Conservation (phyloP, 345 rosid species). For the Linum lewisii region DNA sequence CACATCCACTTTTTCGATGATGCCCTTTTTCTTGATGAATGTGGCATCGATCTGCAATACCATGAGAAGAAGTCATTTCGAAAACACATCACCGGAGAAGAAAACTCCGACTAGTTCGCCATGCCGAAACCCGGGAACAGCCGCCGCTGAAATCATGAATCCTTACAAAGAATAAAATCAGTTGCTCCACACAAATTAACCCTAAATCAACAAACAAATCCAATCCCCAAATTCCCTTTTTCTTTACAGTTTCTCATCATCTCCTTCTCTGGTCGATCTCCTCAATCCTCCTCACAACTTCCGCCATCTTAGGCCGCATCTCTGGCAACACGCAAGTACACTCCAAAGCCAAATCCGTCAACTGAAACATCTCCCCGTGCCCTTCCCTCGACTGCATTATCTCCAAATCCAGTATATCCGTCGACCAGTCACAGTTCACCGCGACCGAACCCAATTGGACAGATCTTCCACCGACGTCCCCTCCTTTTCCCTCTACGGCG, state of each 20-base stretch:
- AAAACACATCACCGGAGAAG: no score
- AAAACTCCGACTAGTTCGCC: no score
- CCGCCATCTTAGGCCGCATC: constrained; percentile 37
- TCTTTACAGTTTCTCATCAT: background rate
- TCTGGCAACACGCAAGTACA: constrained; percentile 33
- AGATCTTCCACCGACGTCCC: constrained; percentile 18
- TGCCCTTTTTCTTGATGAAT: no score
- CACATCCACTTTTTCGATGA: no score
- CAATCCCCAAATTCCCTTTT: background rate
- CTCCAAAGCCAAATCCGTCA: constrained; percentile 41
- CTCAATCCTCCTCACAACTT: constrained; percentile 30
- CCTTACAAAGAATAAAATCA: no score
- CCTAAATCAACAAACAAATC: background rate
- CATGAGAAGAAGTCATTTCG: no score
- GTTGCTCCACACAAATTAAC: no score
- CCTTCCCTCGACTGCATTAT: constrained; percentile 32
- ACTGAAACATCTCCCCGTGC: constrained; percentile 38
- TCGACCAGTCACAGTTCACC: constrained; percentile 46
- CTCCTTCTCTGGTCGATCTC: constrained; percentile 26
- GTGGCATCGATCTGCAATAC: no score
- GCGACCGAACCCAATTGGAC: constrained; percentile 38
- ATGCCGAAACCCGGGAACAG: no score
- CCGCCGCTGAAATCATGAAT: no score
- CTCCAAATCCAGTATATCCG: constrained; percentile 42
- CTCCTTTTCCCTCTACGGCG: background rate